phyloP scores from a whole-genome alignment of 2,329 filamentous ascomycete species.

The Sclerotinia spermophila region DNA sequence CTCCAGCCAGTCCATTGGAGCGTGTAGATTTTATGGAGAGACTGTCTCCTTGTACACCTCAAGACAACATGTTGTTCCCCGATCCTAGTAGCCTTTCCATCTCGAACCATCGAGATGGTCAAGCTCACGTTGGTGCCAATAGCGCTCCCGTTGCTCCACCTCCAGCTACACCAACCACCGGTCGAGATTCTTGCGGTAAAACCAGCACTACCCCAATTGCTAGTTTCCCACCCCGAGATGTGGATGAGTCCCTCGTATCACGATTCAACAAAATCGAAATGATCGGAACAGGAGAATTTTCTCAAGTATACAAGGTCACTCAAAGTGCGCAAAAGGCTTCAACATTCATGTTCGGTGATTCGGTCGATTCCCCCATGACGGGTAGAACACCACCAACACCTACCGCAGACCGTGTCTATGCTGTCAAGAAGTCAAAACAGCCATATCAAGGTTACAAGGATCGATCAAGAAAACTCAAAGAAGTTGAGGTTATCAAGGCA shows the following conservation, averaged over 20 bases:
- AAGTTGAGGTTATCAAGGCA: slow-evolving; percentile 75
- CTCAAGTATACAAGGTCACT: slow-evolving; percentile 80
- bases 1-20: slow-evolving; percentile 60
- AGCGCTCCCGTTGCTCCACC: slow-evolving; percentile 48
- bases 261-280: slow-evolving; percentile 79
- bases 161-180: slow-evolving; percentile 78
- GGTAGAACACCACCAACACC: slow-evolving; percentile 51
- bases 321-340: slow-evolving; percentile 39
- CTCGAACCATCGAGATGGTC: slow-evolving; percentile 53
- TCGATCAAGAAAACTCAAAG: slow-evolving; percentile 76
- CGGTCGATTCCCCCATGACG: slow-evolving; percentile 44
- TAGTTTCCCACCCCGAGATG: slow-evolving; percentile 64
- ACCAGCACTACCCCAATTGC: slow-evolving; percentile 68
- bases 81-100: slow-evolving; percentile 84
- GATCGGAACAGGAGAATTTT: slow-evolving; percentile 88
- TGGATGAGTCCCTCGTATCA: slow-evolving; percentile 69
- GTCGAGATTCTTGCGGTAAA: slow-evolving; percentile 52
- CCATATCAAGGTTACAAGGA: slow-evolving; percentile 75
- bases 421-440: slow-evolving; percentile 88
- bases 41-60: slow-evolving; percentile 71
- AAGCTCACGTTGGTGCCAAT: slow-evolving; percentile 34
- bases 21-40: slow-evolving; percentile 49
- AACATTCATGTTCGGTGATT: slow-evolving; percentile 42
- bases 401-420: slow-evolving; percentile 64
- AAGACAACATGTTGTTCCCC: slow-evolving; percentile 67